Evolutionary conservation across 176 grass and related monocot genomes (phyloP), one percentile per base, ranked within the genome.

Genomic region (Avena insularis): DNA sequence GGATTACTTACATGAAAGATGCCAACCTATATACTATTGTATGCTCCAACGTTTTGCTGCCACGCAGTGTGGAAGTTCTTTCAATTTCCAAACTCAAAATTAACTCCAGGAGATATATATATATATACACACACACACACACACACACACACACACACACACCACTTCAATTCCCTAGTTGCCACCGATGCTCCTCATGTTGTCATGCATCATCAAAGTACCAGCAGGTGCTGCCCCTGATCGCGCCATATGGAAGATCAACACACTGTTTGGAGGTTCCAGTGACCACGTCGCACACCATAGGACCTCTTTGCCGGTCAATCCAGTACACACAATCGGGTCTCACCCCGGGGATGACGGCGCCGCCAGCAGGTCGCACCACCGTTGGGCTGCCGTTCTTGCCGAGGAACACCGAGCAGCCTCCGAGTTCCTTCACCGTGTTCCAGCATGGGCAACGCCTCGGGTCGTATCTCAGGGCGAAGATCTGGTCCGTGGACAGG

Each of bases 361-460:
- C 19, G 10, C 21, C 61, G 7, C 17, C 56, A 19, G 9, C 58
- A 12, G 70, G 8, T 48, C 20, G 70, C 40, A 73, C 20, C 19
- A 73, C 70, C 70, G 12, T 19, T 5, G 40, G 70, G 70, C 4
- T 48, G 36, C 45, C 47, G 55, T 75, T 73, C 2, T 31, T 61
- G 21, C 82, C 69, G 9, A 84, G 12, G 55, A 84, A 62, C 15
- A 84, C 0, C 9, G 69, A 60, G 38, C 12, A 61, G 36, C 68
- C 82, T 19, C 55, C 38, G 15, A 84, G 54, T 14, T 75, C 82
- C 21, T 20, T 49, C 36, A 49, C 82, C 16, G 7, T 55, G 5
- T 7, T 19, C 82, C 82, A 84, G 40, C 70, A 20, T 16, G 70
- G 55, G 8, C 5, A 10, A 6, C 15, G 3, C 9, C 35, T 7